A percentile compares a stretch with the other conserved stretches of the same genome.
Evolutionary conservation across 2,329 filamentous ascomycete species (phyloP).

Genomic region (Lachnellula hyalina): DNA sequence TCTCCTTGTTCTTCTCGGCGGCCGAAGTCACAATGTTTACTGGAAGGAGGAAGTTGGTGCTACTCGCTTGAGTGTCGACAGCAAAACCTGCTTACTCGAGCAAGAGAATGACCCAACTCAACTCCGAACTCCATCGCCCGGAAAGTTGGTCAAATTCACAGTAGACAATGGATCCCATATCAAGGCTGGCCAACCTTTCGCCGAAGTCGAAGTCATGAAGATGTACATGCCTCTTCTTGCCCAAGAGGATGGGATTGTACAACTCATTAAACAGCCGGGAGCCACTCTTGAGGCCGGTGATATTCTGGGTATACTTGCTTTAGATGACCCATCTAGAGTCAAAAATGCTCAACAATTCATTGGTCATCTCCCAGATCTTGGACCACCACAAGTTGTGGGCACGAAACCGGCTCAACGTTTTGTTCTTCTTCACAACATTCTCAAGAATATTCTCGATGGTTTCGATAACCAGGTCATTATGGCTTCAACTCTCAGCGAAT

Average conservation of each 20-base stretch:
- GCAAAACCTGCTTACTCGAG: conserved; percentile 96
- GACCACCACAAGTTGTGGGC: conserved; percentile 80
- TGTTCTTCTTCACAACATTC: conserved; percentile 66
- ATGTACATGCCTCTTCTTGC: conserved; percentile 99
- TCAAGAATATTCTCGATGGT: conserved; percentile 83
- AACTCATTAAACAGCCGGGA: conserved; percentile 98
- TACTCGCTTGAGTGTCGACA: conserved; percentile 90
- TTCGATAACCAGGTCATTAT: conserved; percentile 99
- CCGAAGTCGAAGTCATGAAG: conserved; percentile 99
- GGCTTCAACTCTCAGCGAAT: conserved; percentile 75
- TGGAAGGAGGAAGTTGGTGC: conserved; percentile 99
- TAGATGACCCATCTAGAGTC: conserved; percentile 92
- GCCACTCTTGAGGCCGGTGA: conserved; percentile 97
- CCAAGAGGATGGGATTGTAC: conserved; percentile 91
- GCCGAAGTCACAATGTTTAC: conserved; percentile 96
- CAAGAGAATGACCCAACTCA: conserved; percentile 99
- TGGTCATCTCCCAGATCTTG: conserved; percentile 81
- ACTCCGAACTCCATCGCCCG: conserved; percentile 86
- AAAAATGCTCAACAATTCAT: conserved; percentile 95
- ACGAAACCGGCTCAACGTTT: conserved; percentile 90
- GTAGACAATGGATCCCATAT: conserved; percentile 95
- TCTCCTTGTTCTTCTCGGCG: conserved; percentile 81
- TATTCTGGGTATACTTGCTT: conserved; percentile 91
- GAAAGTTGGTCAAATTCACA: conserved; percentile 96
- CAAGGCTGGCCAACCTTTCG: conserved; percentile 85